A percentile compares a stretch with the other conserved stretches of the same genome.
Conservation (phyloP, 2,329 filamentous ascomycete species). For the Trichoderma lentiforme region DNA sequence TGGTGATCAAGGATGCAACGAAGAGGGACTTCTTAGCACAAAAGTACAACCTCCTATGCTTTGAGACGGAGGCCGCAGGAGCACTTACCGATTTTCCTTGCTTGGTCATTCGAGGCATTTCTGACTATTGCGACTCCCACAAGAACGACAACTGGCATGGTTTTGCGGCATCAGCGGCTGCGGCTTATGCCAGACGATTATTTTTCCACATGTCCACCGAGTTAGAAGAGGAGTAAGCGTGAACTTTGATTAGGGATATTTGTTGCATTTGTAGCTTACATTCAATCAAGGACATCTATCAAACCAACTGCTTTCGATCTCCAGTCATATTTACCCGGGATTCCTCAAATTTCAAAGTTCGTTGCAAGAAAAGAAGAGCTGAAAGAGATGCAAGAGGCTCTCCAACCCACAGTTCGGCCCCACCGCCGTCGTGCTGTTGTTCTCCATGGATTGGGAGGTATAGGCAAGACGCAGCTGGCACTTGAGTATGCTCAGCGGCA, state of each 20-base stretch:
- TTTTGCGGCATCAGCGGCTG: background rate
- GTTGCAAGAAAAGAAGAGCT: background rate
- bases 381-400: background rate
- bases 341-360: background rate
- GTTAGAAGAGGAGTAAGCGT: background rate
- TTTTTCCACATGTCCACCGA: background rate
- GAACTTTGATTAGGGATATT: background rate
- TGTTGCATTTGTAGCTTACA: background rate
- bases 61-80: background rate
- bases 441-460: too few relatives aligned
- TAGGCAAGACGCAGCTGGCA: too few relatives aligned
- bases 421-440: background rate
- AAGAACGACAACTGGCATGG: background rate
- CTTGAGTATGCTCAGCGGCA: too few relatives aligned
- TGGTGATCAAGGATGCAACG: background rate
- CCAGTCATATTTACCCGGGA: background rate
- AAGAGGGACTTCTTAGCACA: background rate
- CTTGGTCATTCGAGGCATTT: background rate
- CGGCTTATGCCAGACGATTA: background rate
- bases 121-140: background rate
- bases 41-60: background rate
- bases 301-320: background rate
- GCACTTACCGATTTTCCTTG: background rate
- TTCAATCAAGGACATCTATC: background rate
- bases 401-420: background rate